These are phyloP conservation scores for Zymoseptoria crescenta DNA, from an alignment of 2,329 filamentous ascomycete genomes.

Conservation along the genomic window DNA sequence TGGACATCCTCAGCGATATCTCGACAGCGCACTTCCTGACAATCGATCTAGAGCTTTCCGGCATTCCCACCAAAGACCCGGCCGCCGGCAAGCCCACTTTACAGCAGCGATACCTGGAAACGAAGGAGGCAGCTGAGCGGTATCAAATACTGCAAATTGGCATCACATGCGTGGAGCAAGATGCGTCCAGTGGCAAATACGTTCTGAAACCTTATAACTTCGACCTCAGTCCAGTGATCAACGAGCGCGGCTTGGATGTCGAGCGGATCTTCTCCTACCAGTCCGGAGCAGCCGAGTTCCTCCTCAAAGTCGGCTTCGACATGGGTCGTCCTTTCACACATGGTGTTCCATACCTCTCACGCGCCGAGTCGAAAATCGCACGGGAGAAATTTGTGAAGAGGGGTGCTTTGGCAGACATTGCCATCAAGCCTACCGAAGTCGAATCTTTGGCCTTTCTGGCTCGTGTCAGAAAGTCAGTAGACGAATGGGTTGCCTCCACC, in stretches of 20 bases:
- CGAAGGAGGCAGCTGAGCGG: slow-evolving; percentile 52
- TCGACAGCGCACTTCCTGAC: slow-evolving; percentile 54
- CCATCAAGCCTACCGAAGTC: slow-evolving; percentile 45
- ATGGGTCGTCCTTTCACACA: slow-evolving; percentile 48
- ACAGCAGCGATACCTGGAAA: slow-evolving; percentile 54
- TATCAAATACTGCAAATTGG: slow-evolving; percentile 60
- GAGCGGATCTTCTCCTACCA: slow-evolving; percentile 54
- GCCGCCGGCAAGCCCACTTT: slow-evolving; percentile 43
- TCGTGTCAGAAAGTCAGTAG: slow-evolving; percentile 38
- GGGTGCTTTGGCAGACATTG: slow-evolving; percentile 37
- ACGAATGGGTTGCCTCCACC: slow-evolving; percentile 38
- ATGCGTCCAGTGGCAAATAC: slow-evolving; percentile 48
- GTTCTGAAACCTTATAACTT: slow-evolving; percentile 58
- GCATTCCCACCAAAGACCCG: slow-evolving; percentile 43
- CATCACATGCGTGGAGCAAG: slow-evolving; percentile 57
- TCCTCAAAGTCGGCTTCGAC: slow-evolving; percentile 51
- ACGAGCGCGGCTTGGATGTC: slow-evolving; percentile 45
- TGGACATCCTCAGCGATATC: slow-evolving; percentile 51
- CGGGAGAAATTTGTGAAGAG: slow-evolving; percentile 39
- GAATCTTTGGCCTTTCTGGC: slow-evolving; percentile 47
- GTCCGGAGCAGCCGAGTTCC: slow-evolving; percentile 54
- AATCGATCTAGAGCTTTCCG: slow-evolving; percentile 60
- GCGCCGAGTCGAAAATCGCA: slow-evolving; percentile 47
- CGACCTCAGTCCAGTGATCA: slow-evolving; percentile 50
- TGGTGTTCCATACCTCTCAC: slow-evolving; percentile 57